phyloP scores from a whole-genome alignment of 2,329 filamentous ascomycete genomes.

The Boeremia lycopersici region DNA sequence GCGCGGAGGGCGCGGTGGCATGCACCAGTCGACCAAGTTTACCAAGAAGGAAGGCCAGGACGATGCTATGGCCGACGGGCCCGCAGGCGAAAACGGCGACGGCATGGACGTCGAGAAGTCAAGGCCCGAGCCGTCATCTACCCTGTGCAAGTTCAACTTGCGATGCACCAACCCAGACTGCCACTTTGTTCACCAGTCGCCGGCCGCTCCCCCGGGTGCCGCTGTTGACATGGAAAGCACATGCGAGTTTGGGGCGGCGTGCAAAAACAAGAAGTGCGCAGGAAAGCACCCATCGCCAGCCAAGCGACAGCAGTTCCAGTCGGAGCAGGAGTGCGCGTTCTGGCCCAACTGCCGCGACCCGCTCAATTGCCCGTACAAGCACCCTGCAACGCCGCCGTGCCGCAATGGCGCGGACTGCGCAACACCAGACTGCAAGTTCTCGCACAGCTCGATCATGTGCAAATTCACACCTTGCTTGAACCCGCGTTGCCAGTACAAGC shows the following conservation, averaged over 20 bases:
- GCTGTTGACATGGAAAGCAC: constrained; percentile 79
- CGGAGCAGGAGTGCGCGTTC: constrained; percentile 87
- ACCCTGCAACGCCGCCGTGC: constrained; percentile 85
- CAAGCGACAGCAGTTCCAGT: constrained; percentile 75
- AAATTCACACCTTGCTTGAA: constrained; percentile 92
- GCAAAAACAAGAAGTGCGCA: constrained; percentile 94
- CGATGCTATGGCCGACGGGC: constrained; percentile 46
- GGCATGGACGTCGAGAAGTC: constrained; percentile 68
- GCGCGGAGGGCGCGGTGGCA: constrained; percentile 59
- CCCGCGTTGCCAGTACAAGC: constrained; percentile 84
- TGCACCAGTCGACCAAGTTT: constrained; percentile 60
- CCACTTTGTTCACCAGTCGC: constrained; percentile 92
- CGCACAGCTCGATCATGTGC: constrained; percentile 83
- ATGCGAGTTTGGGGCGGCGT: constrained; percentile 86
- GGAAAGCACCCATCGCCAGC: constrained; percentile 92
- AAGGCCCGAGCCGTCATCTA: constrained; percentile 65
- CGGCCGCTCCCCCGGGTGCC: constrained; percentile 78
- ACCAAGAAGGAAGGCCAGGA: constrained; percentile 54
- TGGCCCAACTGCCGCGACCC: constrained; percentile 87
- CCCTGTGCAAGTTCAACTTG: constrained; percentile 87
- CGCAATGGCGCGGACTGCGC: constrained; percentile 90
- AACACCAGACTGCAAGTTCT: constrained; percentile 83
- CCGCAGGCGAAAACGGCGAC: constrained; percentile 49
- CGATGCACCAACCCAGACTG: constrained; percentile 88
- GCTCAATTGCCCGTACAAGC: constrained; percentile 82